Evolutionary conservation across 768 basidiomycete genomes (phyloP), one percentile per base, ranked within the genome.

Genomic region (Kwoniella sp.): DNA sequence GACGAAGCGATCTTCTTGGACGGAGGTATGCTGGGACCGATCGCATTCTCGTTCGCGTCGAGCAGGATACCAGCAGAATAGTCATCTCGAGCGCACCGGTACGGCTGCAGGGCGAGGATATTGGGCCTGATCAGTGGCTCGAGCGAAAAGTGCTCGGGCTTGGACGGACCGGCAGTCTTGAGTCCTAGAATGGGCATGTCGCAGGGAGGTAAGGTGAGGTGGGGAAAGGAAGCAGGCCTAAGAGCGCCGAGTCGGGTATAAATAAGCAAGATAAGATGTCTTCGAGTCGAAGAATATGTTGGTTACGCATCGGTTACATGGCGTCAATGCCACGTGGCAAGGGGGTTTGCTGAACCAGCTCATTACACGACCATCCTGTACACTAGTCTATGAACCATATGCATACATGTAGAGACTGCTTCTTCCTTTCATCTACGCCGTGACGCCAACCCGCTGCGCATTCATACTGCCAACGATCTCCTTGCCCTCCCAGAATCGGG

Each of bases 21-120:
- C n/a, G 69, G 59, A 22, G 79, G 76, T 31, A 96, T 85, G 2
- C 88, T 84, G 69, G 88, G 88, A 0, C 95, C 93, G 29, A 91
- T 79, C 0, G 93, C 82, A 71, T 99, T 98, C 78, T 99, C 95
- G 75, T 99, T 99, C 12, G 95, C 95, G 62, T 99, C 95, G 19
- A 99, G 82, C 23, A 99, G 82, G 64, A 96, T 85, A 20, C 92
- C 92, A 2, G 82, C 77, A 41, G 84, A 83, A 76, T 95, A 99
- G 77, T 99, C 93, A 67, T 99, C 93, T 40, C 95, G 80, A 0
- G 95, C 95, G 65, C 91, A 96, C 26, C 92, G 84, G 75, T 99
- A 98, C 0, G 95, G 95, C 41, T 84, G 83, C 12, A 99, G 78
- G 0, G 88, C 77, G 41, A 95, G 85, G 65, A 99, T 92, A 69